These are phyloP conservation scores for Xylaria grammica DNA, from an alignment of 495 filamentous ascomycete species.

Conservation along the genomic window DNA sequence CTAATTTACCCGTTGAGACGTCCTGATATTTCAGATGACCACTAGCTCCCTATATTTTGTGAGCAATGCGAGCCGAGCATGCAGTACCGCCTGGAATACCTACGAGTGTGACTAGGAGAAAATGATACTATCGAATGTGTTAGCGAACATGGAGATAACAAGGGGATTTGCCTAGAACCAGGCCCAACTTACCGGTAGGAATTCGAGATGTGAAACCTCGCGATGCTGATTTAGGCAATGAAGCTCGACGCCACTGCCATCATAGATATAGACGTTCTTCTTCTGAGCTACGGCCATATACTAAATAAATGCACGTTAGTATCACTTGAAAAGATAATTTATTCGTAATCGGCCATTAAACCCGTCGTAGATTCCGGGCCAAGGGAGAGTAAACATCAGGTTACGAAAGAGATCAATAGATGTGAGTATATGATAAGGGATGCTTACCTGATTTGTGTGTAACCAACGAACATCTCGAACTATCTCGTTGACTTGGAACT, in stretches of 20 bases:
- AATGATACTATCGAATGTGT: slow-evolving; percentile 67
- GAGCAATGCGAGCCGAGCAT: slow-evolving; percentile 29
- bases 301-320: slow-evolving; percentile 15
- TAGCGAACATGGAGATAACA: neutral
- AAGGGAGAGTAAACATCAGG: neutral
- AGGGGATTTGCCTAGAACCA: neutral
- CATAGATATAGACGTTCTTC: slow-evolving; percentile 93
- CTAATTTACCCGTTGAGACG: slow-evolving; percentile 85
- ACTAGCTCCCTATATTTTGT: slow-evolving; percentile 66
- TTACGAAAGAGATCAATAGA: neutral
- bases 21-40: slow-evolving; percentile 94
- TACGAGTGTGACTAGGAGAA: slow-evolving; percentile 84
- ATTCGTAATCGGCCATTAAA: too few relatives aligned
- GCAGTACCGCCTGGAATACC: slow-evolving; percentile 34
- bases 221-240: slow-evolving; percentile 88
- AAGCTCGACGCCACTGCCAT: slow-evolving; percentile 83
- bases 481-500: slow-evolving; percentile 88
- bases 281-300: slow-evolving; percentile 98
- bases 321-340: neutral
- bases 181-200: slow-evolving; percentile 62
- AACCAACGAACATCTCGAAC: slow-evolving; percentile 89
- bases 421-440: neutral
- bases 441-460: slow-evolving; percentile 78
- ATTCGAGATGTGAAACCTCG: slow-evolving; percentile 94
- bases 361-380: neutral